Percentiles rank a stretch among this genome's conserved stretches.
phyloP scores from a whole-genome alignment of 352 stramenopile species.

The Phytophthora idaei region DNA sequence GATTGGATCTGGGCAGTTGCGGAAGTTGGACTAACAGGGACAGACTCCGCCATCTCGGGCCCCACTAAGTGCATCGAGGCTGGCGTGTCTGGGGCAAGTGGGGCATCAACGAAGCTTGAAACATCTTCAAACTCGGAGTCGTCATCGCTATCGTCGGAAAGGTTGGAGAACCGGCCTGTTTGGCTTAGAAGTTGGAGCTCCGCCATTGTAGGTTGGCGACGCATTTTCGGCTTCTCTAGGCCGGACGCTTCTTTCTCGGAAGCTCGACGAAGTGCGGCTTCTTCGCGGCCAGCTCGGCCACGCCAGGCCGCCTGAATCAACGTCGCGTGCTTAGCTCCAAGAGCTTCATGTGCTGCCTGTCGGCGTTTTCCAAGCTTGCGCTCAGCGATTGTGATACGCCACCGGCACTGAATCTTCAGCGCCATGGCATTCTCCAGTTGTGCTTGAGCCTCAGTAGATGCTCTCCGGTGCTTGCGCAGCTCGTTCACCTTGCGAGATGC shows the following conservation, averaged over 20 bases:
- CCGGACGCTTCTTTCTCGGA: not conserved
- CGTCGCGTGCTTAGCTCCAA: slow-evolving; percentile 16
- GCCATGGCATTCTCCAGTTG: slow-evolving; percentile 31
- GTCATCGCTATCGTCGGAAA: slow-evolving; percentile 50
- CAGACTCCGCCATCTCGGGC: not conserved
- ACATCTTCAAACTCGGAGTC: slow-evolving; percentile 41
- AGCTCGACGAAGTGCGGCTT: slow-evolving; percentile 10
- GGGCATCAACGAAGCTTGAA: slow-evolving; percentile 24
- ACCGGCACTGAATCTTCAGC: slow-evolving; percentile 33
- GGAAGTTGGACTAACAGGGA: slow-evolving; percentile 1
- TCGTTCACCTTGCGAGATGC: slow-evolving; percentile 24
- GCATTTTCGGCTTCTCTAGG: slow-evolving; percentile 13
- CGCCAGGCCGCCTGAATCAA: slow-evolving; percentile 30
- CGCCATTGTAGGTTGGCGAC: slow-evolving; percentile 42
- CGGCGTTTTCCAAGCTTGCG: slow-evolving; percentile 5
- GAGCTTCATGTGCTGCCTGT: slow-evolving; percentile 8
- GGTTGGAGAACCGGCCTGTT: slow-evolving; percentile 49
- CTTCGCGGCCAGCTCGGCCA: slow-evolving; percentile 13
- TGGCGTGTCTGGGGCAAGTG: slow-evolving; percentile 1
- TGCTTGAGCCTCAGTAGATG: not conserved
- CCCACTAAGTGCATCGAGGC: not conserved
- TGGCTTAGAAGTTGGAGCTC: slow-evolving; percentile 58
- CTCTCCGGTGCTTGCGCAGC: slow-evolving; percentile 8
- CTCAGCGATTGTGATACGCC: slow-evolving; percentile 10
- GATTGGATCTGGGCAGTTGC: slow-evolving; percentile 10